Evolutionary conservation across 805 yeast species (phyloP).

Genomic region (Cyberlindnera mycetangii): DNA sequence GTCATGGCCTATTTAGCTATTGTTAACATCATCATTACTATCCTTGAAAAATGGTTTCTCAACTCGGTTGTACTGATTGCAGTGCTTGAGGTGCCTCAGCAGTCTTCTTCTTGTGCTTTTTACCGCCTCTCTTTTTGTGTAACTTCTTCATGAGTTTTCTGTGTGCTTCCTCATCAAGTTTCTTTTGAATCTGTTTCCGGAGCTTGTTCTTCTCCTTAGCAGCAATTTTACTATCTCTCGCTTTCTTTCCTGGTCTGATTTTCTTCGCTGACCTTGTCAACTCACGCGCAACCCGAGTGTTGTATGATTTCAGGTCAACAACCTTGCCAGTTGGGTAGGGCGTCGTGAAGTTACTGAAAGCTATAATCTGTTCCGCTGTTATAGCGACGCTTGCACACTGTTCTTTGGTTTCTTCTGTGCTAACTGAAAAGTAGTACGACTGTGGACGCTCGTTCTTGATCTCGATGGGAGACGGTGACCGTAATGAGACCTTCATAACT

Average conservation of each 20-base stretch:
- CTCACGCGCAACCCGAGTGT: constrained; percentile 17
- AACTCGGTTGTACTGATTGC: neutral
- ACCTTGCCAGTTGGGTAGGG: constrained; percentile 15
- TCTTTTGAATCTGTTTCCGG: constrained; percentile 12
- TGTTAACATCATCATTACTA: too few relatives aligned
- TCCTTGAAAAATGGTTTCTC: too few relatives aligned
- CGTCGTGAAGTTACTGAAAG: neutral
- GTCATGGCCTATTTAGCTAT: neutral
- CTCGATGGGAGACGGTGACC: constrained; percentile 27
- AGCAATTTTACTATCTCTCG: constrained; percentile 16
- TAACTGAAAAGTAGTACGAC: constrained; percentile 20
- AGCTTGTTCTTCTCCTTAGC: constrained; percentile 13
- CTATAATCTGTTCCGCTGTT: constrained; percentile 19
- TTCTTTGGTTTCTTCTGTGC: constrained; percentile 8
- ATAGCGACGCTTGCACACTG: constrained; percentile 18
- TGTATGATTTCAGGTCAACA: constrained; percentile 17
- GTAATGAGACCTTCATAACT: constrained; percentile 18
- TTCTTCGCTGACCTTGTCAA: constrained; percentile 10
- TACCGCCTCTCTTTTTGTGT: constrained; percentile 26
- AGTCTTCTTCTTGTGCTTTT: constrained; percentile 23
- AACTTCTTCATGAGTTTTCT: constrained; percentile 24
- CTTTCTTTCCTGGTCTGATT: constrained; percentile 28
- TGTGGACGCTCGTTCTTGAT: constrained; percentile 24
- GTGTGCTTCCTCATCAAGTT: constrained; percentile 12
- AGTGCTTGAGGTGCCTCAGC: neutral